Base-by-base conservation (phyloP, 2,329 filamentous ascomycete genomes). In the Fusarium setosum region DNA sequence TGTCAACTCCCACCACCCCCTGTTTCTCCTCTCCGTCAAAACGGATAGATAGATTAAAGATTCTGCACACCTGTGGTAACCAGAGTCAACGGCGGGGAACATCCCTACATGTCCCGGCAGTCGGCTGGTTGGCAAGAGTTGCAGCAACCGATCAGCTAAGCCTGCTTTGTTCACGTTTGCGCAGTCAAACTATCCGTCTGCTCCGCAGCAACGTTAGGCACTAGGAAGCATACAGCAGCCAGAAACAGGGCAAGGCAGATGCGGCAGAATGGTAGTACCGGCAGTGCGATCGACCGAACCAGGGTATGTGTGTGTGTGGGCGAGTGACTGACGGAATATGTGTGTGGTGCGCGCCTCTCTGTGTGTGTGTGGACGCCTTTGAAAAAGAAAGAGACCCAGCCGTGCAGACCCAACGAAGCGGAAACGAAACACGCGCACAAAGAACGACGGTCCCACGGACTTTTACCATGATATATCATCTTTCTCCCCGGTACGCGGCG, bases 101-200 rank as follows among this genome's bases (percentile, higher is more conserved):
- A 21, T 44, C 54, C 59, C 59, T 67, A 60, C 69, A 74, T 74
- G 67, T 72, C 71, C 74, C 67, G 66, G 65, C 65, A 67, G 38
- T 67, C 51, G 60, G 56, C 66, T 60, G 60, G 41, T 69, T 58
- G 45, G 48, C 10, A 51, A 23, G 31, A 51, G 56, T 49, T 37
- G 24, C 50, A 47, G 57, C 38, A 58, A 40, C 38, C 61, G 56
- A 56, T 50, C 41, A 24, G 48, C 34, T 57, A 54, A 34, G 32
- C 49, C 50, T 64, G 53, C 70, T 72, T 72, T 70, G 68, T 70
- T 67, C 56, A 60, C 55, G 68, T 71, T 71, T 70, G 70, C 56
- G 44, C 59, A 24, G 49, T 38, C 35, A 31, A 20, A 54, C 52
- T 48, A 58, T 63, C 58, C 49, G 59, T 60, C 61, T 61, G 38